A percentile compares a stretch with the other conserved stretches of the same genome.
Conservation (phyloP, 1,284 basidiomycete species). For the Lentinula novae-zelandiae region DNA sequence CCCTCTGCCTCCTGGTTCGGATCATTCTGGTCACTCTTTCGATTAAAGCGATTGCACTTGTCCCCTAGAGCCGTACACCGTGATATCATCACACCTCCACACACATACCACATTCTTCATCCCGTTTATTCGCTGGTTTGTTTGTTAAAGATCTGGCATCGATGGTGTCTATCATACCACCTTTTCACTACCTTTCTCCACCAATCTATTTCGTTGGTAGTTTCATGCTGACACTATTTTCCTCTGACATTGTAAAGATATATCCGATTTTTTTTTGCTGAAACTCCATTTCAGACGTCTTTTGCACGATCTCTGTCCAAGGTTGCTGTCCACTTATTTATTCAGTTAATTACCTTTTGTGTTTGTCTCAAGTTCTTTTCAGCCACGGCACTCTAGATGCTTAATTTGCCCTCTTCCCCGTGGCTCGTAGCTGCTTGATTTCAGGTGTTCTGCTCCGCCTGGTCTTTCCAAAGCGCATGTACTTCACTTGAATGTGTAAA, state of each 20-base stretch:
- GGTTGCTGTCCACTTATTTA: not conserved
- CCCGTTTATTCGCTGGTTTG: not conserved
- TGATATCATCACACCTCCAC: not conserved
- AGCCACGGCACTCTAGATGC: not conserved
- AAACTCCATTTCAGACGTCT: not conserved
- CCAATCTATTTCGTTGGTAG: not conserved
- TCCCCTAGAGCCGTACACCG: not conserved
- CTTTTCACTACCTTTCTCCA: not conserved
- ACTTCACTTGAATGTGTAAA: no score
- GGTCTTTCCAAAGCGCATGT: not conserved
- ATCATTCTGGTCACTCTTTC: not conserved
- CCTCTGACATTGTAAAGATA: not conserved
- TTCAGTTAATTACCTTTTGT: not conserved
- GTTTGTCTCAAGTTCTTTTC: not conserved
- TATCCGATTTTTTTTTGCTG: not conserved
- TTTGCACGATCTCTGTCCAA: not conserved
- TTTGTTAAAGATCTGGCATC: slow-evolving; percentile 7
- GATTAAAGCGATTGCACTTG: not conserved
- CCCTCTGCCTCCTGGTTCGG: slow-evolving; percentile 12
- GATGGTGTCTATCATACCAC: not conserved
- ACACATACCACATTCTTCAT: not conserved
- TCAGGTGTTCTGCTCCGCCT: not conserved
- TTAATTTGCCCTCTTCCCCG: not conserved
- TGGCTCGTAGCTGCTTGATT: not conserved
- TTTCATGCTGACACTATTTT: not conserved